A percentile compares a stretch with the other conserved stretches of the same genome.
Conservation (phyloP, 768 basidiomycete species). For the Stropharia rugosoannulata region DNA sequence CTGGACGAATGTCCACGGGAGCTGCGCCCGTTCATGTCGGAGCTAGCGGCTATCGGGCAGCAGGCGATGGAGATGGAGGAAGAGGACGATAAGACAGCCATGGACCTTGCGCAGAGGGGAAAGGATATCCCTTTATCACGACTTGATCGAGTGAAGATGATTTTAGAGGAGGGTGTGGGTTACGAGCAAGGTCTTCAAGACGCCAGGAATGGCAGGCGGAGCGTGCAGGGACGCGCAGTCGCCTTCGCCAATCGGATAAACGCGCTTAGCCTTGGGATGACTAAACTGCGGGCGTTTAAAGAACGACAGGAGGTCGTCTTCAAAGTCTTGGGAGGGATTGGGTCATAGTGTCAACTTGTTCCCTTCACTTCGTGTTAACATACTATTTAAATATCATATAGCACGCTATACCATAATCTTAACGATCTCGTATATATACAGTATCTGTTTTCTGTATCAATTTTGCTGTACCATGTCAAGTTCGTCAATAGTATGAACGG, state of each 20-base stretch:
- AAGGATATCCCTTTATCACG: conserved; percentile 38
- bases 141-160: conserved; percentile 56
- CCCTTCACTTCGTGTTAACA: neutral
- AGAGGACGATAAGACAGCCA: conserved; percentile 54
- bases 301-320: conserved; percentile 73
- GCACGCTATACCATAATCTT: neutral
- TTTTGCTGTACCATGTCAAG: neutral
- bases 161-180: conserved; percentile 63
- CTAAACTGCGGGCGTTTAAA: conserved; percentile 65
- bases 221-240: conserved; percentile 63
- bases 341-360: conserved; percentile 16
- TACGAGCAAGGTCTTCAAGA: conserved; percentile 29
- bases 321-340: conserved; percentile 56
- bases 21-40: conserved; percentile 69
- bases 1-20: conserved; percentile 59
- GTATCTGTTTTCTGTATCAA: neutral
- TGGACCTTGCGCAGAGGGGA: conserved; percentile 36
- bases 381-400: neutral
- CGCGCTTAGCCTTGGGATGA: conserved; percentile 69
- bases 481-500: neutral
- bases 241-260: conserved; percentile 79
- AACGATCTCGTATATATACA: conserved; percentile 14
- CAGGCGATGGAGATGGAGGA: conserved; percentile 47
- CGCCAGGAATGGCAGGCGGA: conserved; percentile 40
- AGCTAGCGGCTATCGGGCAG: conserved; percentile 55